Conservation (phyloP, 2,329 filamentous ascomycete genomes). For the Lecanicillium sp. region DNA sequence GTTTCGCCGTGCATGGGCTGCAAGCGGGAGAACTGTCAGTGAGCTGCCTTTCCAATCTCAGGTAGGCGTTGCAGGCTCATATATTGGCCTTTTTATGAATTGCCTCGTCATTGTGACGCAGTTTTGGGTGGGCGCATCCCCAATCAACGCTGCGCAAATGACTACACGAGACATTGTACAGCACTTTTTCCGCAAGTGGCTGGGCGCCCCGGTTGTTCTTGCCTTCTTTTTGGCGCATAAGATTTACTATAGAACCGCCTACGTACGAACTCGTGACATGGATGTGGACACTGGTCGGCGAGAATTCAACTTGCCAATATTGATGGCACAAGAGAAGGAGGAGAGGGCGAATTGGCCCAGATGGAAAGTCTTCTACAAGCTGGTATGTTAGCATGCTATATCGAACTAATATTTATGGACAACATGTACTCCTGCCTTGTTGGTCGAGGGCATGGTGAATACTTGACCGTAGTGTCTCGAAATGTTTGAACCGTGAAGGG, state of each 20-base stretch:
- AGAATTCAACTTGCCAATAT: constrained; percentile 64
- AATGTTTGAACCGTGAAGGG: too few relatives aligned
- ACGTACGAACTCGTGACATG: constrained; percentile 62
- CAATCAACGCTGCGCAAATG: constrained; percentile 45
- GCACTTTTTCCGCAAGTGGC: constrained; percentile 60
- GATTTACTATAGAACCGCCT: constrained; percentile 54
- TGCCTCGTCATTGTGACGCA: constrained; percentile 64
- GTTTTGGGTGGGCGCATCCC: constrained; percentile 72
- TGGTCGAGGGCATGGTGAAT: too few relatives aligned
- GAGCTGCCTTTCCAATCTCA: constrained; percentile 72
- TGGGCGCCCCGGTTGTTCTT: constrained; percentile 56
- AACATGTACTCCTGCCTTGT: too few relatives aligned
- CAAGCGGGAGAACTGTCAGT: constrained; percentile 54
- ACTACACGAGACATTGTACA: constrained; percentile 37
- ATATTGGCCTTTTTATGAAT: constrained; percentile 68
- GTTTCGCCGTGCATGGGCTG: constrained; percentile 51
- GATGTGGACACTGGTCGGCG: constrained; percentile 72
- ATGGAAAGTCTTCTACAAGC: constrained; percentile 64
- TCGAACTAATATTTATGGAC: too few relatives aligned
- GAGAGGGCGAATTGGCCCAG: constrained; percentile 59
- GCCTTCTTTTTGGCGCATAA: constrained; percentile 64
- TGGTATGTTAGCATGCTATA: constrained; percentile 44
- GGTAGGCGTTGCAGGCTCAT: constrained; percentile 66
- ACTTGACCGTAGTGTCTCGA: too few relatives aligned
- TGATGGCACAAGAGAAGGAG: constrained; percentile 66